A percentile compares a stretch with the other conserved stretches of the same genome.
Conservation (phyloP, 345 rosid genomes). For the Gossypium herbaceum region DNA sequence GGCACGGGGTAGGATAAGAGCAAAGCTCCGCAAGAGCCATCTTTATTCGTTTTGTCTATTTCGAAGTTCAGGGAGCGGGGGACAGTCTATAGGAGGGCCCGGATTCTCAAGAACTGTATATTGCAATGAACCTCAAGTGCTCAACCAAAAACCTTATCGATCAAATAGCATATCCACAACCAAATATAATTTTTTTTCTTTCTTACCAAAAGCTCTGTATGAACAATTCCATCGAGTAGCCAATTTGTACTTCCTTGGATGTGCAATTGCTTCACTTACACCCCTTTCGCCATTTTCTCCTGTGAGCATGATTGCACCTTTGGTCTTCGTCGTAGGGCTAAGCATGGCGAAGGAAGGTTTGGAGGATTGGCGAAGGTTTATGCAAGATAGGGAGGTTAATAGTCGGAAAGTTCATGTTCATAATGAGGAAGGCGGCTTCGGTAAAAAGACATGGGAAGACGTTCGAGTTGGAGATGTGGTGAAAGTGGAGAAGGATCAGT, state of each 20-base stretch:
- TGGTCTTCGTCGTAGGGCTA: constrained; percentile 81
- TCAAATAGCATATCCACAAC: constrained; percentile 81
- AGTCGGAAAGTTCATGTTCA: constrained; percentile 59
- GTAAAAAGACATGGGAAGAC: constrained; percentile 60
- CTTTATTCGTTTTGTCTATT: constrained; percentile 77
- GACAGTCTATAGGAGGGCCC: constrained; percentile 58
- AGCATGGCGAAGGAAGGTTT: constrained; percentile 94
- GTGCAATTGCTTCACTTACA: constrained; percentile 69
- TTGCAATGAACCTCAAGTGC: constrained; percentile 76
- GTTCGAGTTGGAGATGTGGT: constrained; percentile 79
- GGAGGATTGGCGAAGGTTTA: constrained; percentile 94
- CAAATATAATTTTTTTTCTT: constrained; percentile 62
- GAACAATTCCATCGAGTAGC: constrained; percentile 96
- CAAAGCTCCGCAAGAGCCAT: constrained; percentile 63
- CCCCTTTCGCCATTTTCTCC: constrained; percentile 78
- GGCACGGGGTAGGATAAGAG: constrained; percentile 79
- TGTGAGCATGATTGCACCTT: constrained; percentile 86
- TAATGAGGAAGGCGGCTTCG: constrained; percentile 52
- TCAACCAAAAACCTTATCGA: constrained; percentile 63
- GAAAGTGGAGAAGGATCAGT: constrained; percentile 84
- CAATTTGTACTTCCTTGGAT: constrained; percentile 82
- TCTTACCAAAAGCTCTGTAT: constrained; percentile 80
- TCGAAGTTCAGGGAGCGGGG: constrained; percentile 42
- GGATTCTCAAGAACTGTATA: constrained; percentile 66
- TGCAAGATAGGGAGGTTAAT: constrained; percentile 87